Evolutionary conservation across 2,329 filamentous ascomycete genomes (phyloP), one percentile per base, ranked within the genome.

Genomic region (Thielaviopsis punctulata): DNA sequence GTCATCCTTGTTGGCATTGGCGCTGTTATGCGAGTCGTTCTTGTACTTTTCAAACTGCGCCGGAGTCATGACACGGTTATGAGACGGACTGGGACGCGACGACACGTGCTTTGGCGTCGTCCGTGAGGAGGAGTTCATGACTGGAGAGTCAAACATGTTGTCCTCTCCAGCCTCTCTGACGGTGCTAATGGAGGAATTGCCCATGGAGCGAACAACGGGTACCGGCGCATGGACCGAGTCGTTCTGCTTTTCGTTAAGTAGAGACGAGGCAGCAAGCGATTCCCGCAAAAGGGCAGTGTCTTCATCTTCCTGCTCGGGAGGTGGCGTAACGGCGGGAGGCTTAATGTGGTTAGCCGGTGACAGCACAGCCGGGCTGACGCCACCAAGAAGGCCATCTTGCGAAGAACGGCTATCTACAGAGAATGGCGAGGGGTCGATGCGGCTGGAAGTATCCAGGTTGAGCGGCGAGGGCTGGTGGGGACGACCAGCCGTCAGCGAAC

Each of bases 21-120:
- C 71, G 19, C 47, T 30, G 45, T 46, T 41, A 19, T 24, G 39
- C 9, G 48, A 27, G n/a, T 92, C 83, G 60, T 82, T 75, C 56
- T 80, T 77, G 60, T 89, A 90, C 57, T 76, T 76, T 63, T 95
- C 87, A 59, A 93, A 95, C 62, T 95, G 80, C 10, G 82, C 85
- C 1, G 84, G 84, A 1, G 88, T 95, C 86, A 95, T 94, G 56
- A 92, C 83, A 65, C 92, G 92, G 63, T 77, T 83, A 19, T 71
- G 69, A 8, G 73, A 65, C 1, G 69, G 64, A 51, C 62, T 69
- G 7, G 63, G 60, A 47, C 61, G 64, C 49, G 60, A 66, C 19
- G 58, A 57, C 12, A 57, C 57, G 48, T 63, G 64, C 54, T 67
- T 68, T 36, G 67, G 63, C 12, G 63, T 62, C 22, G 65, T 57